phyloP scores from a whole-genome alignment of 768 basidiomycete genomes.

The Termitomyces sp. region DNA sequence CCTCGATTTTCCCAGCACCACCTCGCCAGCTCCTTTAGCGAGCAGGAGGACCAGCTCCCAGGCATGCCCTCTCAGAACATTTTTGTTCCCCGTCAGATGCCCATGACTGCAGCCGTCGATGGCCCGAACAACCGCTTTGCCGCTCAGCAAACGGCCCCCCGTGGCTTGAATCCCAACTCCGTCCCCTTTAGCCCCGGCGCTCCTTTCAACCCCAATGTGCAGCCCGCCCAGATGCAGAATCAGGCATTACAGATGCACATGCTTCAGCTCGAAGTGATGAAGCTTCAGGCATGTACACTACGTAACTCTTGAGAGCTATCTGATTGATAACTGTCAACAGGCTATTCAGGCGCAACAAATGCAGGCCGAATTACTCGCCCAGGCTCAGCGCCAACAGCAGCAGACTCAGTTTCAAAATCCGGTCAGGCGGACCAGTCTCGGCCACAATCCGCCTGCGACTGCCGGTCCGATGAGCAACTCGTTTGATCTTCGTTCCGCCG shows the following conservation, averaged over 20 bases:
- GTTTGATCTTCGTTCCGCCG: constrained; percentile 62
- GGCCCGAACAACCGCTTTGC: constrained; percentile 62
- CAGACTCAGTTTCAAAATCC: constrained; percentile 36
- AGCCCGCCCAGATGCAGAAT: constrained; percentile 45
- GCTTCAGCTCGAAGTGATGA: constrained; percentile 80
- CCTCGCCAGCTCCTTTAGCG: constrained; percentile 33
- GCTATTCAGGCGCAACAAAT: constrained; percentile 72
- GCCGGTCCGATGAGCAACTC: constrained; percentile 63
- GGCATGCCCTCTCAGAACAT: constrained; percentile 53
- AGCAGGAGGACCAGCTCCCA: constrained; percentile 59
- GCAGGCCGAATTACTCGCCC: constrained; percentile 67
- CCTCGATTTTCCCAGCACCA: constrained; percentile 51
- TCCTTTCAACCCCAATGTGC: constrained; percentile 40
- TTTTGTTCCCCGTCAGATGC: constrained; percentile 46
- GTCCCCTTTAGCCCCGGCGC: constrained; percentile 51
- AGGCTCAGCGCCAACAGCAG: constrained; percentile 51
- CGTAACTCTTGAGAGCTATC: neutral
- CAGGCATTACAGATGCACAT: constrained; percentile 80
- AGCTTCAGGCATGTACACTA: constrained; percentile 61
- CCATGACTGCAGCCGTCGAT: constrained; percentile 73
- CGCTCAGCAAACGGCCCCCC: constrained; percentile 49
- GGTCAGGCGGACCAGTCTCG: constrained; percentile 44
- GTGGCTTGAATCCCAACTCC: constrained; percentile 42
- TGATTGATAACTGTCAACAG: constrained; percentile 28
- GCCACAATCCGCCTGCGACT: constrained; percentile 59